phyloP scores from a whole-genome alignment of 1,139 yeast species.

The Nematodospora anomalae region DNA sequence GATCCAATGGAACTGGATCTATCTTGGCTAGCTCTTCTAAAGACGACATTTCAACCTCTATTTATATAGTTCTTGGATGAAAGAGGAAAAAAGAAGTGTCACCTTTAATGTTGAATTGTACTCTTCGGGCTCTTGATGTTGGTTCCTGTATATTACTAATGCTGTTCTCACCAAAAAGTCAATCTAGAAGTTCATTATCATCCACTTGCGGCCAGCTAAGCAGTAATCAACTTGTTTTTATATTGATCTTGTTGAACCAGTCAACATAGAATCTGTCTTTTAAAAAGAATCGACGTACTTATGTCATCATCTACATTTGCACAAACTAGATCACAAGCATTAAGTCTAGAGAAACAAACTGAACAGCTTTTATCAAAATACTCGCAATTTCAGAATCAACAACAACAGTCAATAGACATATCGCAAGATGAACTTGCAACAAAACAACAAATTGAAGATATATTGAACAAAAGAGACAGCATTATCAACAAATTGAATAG shows the following conservation, averaged over 20 bases:
- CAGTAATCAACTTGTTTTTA: no score
- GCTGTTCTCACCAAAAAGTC: no score
- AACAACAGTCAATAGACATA: conserved; percentile 24
- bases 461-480: conserved; percentile 34
- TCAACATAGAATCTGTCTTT: no score
- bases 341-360: conserved; percentile 44
- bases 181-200: no score
- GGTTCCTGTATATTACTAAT: no score
- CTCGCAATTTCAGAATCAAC: conserved; percentile 30
- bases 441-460: conserved; percentile 49
- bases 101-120: no score
- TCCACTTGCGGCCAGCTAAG: no score
- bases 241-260: no score
- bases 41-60: background rate
- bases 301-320: conserved; percentile 44
- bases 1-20: conserved; percentile 12
- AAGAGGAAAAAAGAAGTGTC: background rate
- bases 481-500: conserved; percentile 36
- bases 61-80: background rate
- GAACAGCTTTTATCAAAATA: conserved; percentile 38
- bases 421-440: conserved; percentile 67
- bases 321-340: conserved; percentile 40
- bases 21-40: conserved; percentile 6
- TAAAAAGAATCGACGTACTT: no score
- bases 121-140: no score